Base-by-base conservation (phyloP, 345 rosid genomes). In the Hibiscus tridactylites region DNA sequence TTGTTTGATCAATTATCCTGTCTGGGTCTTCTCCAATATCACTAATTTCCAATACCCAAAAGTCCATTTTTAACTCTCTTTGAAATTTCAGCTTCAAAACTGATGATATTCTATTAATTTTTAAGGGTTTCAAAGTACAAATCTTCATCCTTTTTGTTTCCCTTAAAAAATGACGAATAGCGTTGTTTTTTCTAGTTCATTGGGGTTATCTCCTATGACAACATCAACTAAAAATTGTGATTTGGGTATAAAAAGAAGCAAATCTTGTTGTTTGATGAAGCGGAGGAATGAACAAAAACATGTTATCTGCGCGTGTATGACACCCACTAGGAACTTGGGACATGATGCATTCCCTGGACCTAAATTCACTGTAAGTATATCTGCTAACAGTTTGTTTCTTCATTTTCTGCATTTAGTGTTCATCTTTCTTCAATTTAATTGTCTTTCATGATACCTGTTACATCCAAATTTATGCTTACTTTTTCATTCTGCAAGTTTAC, bases 221-320 rank as follows among this genome's bases (percentile, higher is more conserved):
- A 37, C 70, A 58, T 50, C 28, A 33, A 6, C 7, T 54, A 54
- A 29, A 49, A 56, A 19, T 37, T 12, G 68, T 35, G 61, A 53
- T 68, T 67, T 31, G 10, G 16, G 56, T 62, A 69, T 53, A 24
- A 76, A 28, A 29, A 66, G 53, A 19, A 7, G 46, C 24, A 62
- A 16, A 68, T 50, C 68, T 12, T 77, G 62, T 9, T 65, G 71
- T 31, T 10, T 80, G 15, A 77, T 64, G 21, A 72, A 72, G 62
- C 9, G 15, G 42, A 67, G 61, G 35, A 31, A 31, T 31, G 66
- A 76, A 29, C 63, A 71, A 61, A 78, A 74, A 61, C 75, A 78
- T 64, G 76, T 77, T 76, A 79, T 76, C 3, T 82, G 91, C 74
- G 88, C 82, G 76, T 85, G 87, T 71, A 33, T 86, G 71, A 86